A percentile compares a stretch with the other conserved stretches of the same genome.
These are phyloP conservation scores for Letharia columbiana DNA, from an alignment of 495 filamentous ascomycete species.

Conservation along the genomic window DNA sequence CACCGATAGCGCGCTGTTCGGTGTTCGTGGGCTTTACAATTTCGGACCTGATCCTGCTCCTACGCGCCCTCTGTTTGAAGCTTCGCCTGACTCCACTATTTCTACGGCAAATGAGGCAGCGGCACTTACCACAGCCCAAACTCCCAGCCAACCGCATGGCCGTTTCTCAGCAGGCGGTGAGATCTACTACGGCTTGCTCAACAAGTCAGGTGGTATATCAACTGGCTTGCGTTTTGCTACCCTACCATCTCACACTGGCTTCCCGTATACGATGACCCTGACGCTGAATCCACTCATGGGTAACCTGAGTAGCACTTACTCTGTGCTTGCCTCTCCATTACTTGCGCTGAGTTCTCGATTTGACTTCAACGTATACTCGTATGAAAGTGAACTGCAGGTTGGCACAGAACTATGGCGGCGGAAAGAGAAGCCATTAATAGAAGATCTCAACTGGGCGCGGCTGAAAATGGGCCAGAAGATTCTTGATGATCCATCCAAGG, in stretches of 20 bases:
- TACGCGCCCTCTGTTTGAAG: conserved; percentile 1
- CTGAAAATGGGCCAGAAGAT: conserved; percentile 14
- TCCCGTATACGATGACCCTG: conserved; percentile 86
- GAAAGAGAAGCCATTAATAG: conserved; percentile 39
- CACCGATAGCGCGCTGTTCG: conserved; percentile 82
- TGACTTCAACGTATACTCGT: conserved; percentile 96
- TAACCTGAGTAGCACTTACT: conserved; percentile 80
- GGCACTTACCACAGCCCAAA: conserved; percentile 24
- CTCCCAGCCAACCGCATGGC: conserved; percentile 44
- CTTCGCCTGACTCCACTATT: conserved; percentile 18
- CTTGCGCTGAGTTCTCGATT: conserved; percentile 81
- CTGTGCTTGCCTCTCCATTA: conserved; percentile 71
- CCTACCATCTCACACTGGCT: conserved; percentile 73
- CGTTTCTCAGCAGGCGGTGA: conserved; percentile 81
- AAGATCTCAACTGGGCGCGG: conserved; percentile 32
- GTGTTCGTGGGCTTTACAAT: conserved; percentile 84
- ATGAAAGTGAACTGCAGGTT: conserved; percentile 85
- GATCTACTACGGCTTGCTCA: conserved; percentile 85
- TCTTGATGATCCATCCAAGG: background rate
- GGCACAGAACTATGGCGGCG: conserved; percentile 82
- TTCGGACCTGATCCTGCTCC: conserved; percentile 71
- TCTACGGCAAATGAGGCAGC: conserved; percentile 9
- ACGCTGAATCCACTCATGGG: conserved; percentile 91
- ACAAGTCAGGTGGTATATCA: conserved; percentile 78
- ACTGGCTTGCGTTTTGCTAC: conserved; percentile 84